Percentiles rank a stretch among this genome's conserved stretches.
phyloP scores from a whole-genome alignment of 495 filamentous ascomycete species.

The Daldinia concentrica region DNA sequence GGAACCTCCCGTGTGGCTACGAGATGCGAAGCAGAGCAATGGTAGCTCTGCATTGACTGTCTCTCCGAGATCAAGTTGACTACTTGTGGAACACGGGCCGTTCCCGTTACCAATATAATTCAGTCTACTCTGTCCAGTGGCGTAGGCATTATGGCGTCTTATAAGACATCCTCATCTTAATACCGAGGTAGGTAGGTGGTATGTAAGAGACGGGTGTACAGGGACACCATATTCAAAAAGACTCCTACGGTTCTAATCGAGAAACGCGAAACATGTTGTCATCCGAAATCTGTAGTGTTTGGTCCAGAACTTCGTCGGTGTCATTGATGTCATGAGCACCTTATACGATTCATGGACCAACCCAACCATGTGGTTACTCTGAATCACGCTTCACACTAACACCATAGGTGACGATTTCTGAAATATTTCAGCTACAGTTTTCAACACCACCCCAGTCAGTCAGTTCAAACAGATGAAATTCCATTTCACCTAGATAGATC shows the following conservation, averaged over 20 bases:
- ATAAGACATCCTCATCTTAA: background rate
- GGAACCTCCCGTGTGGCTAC: background rate
- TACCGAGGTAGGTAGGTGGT: background rate
- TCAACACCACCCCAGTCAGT: background rate
- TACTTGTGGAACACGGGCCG: conserved; percentile 20
- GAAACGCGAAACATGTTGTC: background rate
- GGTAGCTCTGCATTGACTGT: background rate
- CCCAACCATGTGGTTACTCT: conserved; percentile 3
- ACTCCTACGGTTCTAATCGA: background rate
- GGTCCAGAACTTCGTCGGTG: background rate
- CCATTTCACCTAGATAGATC: background rate
- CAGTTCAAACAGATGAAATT: background rate
- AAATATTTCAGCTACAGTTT: background rate
- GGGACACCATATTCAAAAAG: background rate
- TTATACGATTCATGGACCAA: conserved; percentile 23
- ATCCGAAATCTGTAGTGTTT: background rate
- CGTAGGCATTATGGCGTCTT: background rate
- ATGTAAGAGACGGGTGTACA: background rate
- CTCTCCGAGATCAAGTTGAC: conserved; percentile 1
- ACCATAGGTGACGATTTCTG: conserved; percentile 17
- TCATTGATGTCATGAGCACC: conserved; percentile 26
- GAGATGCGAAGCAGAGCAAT: background rate
- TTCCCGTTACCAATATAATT: conserved; percentile 23
- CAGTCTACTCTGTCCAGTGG: background rate
- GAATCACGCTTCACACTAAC: conserved; percentile 24